A percentile compares a stretch with the other conserved stretches of the same genome.
Evolutionary conservation across 129 eudicot species (phyloP).

Genomic region (Chrysanthemum makinoi): DNA sequence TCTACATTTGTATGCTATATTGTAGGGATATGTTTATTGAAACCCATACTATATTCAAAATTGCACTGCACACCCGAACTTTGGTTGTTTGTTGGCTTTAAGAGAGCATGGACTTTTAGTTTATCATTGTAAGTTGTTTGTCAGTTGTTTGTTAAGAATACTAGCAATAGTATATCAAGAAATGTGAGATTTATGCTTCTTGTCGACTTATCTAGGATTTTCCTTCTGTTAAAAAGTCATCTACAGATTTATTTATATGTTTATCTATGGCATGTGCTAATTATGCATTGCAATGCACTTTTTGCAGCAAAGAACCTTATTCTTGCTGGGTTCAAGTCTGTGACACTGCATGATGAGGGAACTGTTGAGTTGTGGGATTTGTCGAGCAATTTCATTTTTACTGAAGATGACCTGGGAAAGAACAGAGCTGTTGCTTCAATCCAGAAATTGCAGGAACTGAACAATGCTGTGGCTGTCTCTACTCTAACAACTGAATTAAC

Average conservation of each 20-base stretch:
- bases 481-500: conserved; percentile 61
- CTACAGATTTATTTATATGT: neutral
- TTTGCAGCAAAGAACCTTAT: conserved; percentile 85
- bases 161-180: neutral
- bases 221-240: neutral
- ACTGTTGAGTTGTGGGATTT: conserved; percentile 86
- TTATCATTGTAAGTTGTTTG: neutral
- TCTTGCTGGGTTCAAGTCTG: conserved; percentile 98
- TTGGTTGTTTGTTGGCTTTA: too few species aligned
- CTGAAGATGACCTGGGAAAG: conserved; percentile 84
- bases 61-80: too few species aligned
- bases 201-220: neutral
- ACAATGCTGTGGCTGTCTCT: conserved; percentile 68
- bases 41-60: too few species aligned
- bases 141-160: neutral
- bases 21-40: too few species aligned
- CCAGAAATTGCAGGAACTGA: conserved; percentile 84
- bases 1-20: neutral
- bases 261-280: neutral
- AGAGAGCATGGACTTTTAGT: too few species aligned
- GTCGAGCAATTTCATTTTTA: conserved; percentile 68
- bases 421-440: conserved; percentile 81
- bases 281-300: conserved; percentile 16
- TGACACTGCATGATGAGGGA: conserved; percentile 84
- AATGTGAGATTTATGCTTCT: neutral